Conservation (phyloP, 129 eudicot species). For the Apium graveolens region DNA sequence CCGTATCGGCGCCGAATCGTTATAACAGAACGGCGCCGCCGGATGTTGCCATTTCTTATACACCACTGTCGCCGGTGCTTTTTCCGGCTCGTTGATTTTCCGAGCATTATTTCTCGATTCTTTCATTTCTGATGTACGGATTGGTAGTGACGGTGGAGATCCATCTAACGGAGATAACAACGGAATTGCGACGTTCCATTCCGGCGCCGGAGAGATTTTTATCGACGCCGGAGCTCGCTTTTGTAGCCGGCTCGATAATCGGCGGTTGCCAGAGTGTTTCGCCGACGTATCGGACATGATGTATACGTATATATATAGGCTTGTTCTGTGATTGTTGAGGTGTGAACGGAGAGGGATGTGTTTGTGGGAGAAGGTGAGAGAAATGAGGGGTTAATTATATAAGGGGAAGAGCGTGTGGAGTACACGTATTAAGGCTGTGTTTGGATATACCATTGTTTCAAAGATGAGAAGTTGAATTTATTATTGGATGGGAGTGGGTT, state of each 20-base stretch:
- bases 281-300: constrained; percentile 38
- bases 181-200: constrained; percentile 85
- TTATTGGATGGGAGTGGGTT: not conserved
- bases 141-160: constrained; percentile 40
- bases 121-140: constrained; percentile 12
- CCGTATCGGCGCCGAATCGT: constrained; percentile 52
- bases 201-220: constrained; percentile 40
- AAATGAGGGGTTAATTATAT: constrained; percentile 24
- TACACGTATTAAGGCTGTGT: constrained; percentile 20
- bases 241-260: constrained; percentile 55
- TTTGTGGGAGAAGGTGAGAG: not conserved
- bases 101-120: constrained; percentile 19
- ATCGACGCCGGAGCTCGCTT: constrained; percentile 83
- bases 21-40: constrained; percentile 73
- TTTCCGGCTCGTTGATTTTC: constrained; percentile 29
- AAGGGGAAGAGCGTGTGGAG: constrained; percentile 33
- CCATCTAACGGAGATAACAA: constrained; percentile 55
- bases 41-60: constrained; percentile 85
- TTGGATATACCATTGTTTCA: too few species aligned
- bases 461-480: not conserved
- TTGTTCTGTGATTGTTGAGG: not conserved
- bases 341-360: constrained; percentile 4
- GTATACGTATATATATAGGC: not conserved
- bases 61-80: constrained; percentile 31
- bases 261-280: constrained; percentile 16